These are phyloP conservation scores for Polyporus arcularius DNA, from an alignment of 768 basidiomycete species.

Conservation along the genomic window DNA sequence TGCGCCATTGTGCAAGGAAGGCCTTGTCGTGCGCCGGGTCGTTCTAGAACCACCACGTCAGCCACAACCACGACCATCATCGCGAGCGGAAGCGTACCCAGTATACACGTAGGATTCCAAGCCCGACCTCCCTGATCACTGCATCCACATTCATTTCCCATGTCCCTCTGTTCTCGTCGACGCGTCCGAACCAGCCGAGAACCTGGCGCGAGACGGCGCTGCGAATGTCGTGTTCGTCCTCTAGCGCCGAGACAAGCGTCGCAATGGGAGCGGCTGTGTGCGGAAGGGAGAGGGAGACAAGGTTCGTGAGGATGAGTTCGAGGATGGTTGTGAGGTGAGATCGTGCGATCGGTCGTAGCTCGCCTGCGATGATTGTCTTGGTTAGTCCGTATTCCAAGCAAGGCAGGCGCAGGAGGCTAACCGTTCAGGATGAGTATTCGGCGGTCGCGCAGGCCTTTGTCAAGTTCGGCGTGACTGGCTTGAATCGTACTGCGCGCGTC, in stretches of 20 bases:
- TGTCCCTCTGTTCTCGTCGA: conserved; percentile 35
- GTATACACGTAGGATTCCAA: conserved; percentile 67
- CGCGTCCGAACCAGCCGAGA: conserved; percentile 80
- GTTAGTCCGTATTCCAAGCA: background rate
- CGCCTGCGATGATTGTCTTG: conserved; percentile 42
- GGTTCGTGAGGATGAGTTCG: conserved; percentile 70
- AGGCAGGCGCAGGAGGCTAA: conserved; percentile 27
- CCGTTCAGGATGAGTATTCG: conserved; percentile 77
- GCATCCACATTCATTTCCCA: conserved; percentile 70
- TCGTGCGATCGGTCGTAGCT: conserved; percentile 72
- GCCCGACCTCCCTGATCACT: conserved; percentile 74
- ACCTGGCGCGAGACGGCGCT: conserved; percentile 64
- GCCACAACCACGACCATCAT: background rate
- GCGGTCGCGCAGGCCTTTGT: conserved; percentile 59
- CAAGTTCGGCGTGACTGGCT: conserved; percentile 79
- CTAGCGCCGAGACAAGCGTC: conserved; percentile 59
- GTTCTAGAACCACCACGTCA: conserved; percentile 41
- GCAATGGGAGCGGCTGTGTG: conserved; percentile 56
- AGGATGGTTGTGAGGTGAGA: conserved; percentile 70
- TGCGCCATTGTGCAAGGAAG: conserved; percentile 71
- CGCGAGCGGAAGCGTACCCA: conserved; percentile 39
- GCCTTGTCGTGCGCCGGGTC: conserved; percentile 55
- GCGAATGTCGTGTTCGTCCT: conserved; percentile 73
- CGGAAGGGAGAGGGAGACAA: conserved; percentile 63
- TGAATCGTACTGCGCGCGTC: conserved; percentile 69